These are phyloP conservation scores for Artemisia princeps DNA, from an alignment of 140 eudicot species.

Conservation along the genomic window DNA sequence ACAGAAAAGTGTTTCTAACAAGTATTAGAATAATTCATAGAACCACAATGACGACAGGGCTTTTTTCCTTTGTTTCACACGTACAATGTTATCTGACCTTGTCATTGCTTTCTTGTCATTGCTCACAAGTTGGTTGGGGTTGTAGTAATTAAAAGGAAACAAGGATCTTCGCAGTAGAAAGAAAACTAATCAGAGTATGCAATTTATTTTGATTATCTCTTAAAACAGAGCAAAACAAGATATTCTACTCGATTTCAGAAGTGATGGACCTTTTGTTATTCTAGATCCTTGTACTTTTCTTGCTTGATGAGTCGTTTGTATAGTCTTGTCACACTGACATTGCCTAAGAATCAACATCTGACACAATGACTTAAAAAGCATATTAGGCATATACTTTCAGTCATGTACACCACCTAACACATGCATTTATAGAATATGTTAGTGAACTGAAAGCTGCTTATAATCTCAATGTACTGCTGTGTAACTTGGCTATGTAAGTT, in stretches of 20 bases:
- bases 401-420: constrained; percentile 14
- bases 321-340: constrained; percentile 7
- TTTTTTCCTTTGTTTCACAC: too few species aligned
- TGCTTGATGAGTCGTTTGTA: constrained; percentile 8
- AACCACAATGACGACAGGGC: too few species aligned
- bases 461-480: constrained; percentile 8
- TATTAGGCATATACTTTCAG: constrained; percentile 6
- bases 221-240: not conserved
- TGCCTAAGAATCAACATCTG: not conserved
- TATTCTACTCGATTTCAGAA: constrained; percentile 8
- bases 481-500: constrained; percentile 9
- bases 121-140: too few species aligned
- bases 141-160: too few species aligned
- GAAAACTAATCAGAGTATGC: too few species aligned
- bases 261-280: constrained; percentile 7
- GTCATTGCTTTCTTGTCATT: too few species aligned
- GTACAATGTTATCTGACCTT: too few species aligned
- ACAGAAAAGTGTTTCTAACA: not conserved
- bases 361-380: constrained; percentile 10
- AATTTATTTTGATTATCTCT: too few species aligned
- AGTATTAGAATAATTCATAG: too few species aligned
- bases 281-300: constrained; percentile 9
- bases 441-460: constrained; percentile 14
- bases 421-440: not conserved
- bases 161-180: too few species aligned